phyloP scores from a whole-genome alignment of 345 rosid genomes.

The Moricandia arvensis region DNA sequence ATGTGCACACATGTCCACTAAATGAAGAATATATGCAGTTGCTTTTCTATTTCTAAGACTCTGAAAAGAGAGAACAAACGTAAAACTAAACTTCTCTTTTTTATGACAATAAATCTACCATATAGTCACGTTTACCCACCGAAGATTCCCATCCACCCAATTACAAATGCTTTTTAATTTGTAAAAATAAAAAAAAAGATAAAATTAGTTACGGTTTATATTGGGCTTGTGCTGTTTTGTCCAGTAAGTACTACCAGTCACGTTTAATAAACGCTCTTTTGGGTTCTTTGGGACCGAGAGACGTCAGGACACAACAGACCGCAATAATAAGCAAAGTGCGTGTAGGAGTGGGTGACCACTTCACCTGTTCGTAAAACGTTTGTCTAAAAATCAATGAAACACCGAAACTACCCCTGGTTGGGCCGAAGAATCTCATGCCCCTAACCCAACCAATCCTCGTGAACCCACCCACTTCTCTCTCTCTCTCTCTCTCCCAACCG shows the following conservation, averaged over 20 bases:
- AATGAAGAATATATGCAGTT: not conserved
- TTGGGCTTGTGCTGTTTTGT: not conserved
- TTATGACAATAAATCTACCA: not conserved
- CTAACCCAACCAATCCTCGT: conserved; percentile 28
- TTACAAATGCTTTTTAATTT: not conserved
- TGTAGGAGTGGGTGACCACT: conserved; percentile 26
- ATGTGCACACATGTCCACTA: not conserved
- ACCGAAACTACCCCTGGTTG: conserved; percentile 30
- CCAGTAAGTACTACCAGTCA: not conserved
- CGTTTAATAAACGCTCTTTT: conserved; percentile 2
- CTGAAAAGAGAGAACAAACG: not conserved
- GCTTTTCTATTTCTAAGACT: not conserved
- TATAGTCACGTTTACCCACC: no score
- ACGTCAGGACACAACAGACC: conserved; percentile 2
- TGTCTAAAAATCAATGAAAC: no score
- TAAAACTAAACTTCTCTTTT: not conserved
- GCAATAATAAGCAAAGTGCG: conserved; percentile 18
- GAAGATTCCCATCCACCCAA: no score
- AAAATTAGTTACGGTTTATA: not conserved
- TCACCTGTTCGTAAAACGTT: not conserved
- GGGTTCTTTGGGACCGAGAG: not conserved
- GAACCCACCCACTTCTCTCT: conserved; percentile 13
- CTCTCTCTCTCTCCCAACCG: conserved; percentile 9
- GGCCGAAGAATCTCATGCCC: conserved; percentile 23
- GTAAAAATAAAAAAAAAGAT: not conserved